These are phyloP conservation scores for Aquilaria malaccensis DNA, from an alignment of 345 rosid genomes.

Conservation along the genomic window DNA sequence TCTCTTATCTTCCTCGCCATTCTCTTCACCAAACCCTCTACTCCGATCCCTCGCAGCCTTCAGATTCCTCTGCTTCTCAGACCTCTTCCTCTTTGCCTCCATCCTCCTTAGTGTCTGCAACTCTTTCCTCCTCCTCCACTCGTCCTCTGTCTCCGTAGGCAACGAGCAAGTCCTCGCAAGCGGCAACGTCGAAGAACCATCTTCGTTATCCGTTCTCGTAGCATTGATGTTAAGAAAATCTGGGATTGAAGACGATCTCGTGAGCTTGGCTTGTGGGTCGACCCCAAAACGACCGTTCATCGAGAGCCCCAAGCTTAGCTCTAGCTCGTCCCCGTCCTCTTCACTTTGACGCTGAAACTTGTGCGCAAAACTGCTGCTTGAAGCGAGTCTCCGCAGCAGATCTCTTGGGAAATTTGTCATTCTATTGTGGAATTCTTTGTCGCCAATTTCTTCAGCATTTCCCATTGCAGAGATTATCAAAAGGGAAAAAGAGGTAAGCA, in stretches of 20 bases:
- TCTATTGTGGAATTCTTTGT: constrained; percentile 23
- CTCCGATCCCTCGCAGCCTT: constrained; percentile 25
- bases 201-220: constrained; percentile 11
- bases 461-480: constrained; percentile 22
- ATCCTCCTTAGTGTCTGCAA: constrained; percentile 54
- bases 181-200: constrained; percentile 14
- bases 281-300: constrained; percentile 79
- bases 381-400: constrained; percentile 33
- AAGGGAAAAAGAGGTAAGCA: neutral
- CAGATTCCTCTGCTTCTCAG: constrained; percentile 56
- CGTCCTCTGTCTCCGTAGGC: constrained; percentile 57
- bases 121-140: constrained; percentile 74
- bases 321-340: constrained; percentile 46
- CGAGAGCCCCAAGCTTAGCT: constrained; percentile 74
- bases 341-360: constrained; percentile 7
- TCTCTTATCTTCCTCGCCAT: constrained; percentile 21
- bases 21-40: constrained; percentile 19
- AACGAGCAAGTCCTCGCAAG: constrained; percentile 55
- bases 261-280: constrained; percentile 49
- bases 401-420: constrained; percentile 17
- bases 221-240: constrained; percentile 36
- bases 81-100: constrained; percentile 74
- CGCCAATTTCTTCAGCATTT: constrained; percentile 22
- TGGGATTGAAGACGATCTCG: constrained; percentile 53
- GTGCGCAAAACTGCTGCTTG: constrained; percentile 19